phyloP scores from a whole-genome alignment of 345 rosid species.

The Combretum micranthum region DNA sequence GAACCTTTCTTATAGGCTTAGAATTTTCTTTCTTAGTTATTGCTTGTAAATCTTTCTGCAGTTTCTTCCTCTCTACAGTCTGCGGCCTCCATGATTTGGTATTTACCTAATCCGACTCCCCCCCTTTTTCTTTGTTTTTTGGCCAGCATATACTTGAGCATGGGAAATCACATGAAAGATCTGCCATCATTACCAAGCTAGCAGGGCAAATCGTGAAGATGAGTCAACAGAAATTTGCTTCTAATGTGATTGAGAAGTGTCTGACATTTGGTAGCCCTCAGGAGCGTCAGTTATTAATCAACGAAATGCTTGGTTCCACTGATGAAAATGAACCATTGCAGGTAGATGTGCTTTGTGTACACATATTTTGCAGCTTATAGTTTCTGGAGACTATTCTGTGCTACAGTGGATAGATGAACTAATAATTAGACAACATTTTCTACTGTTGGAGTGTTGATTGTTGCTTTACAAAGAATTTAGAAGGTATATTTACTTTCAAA shows the following conservation, averaged over 20 bases:
- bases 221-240: conserved; percentile 99
- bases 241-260: conserved; percentile 94
- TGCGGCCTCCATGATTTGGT: too few species aligned
- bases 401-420: too few species aligned
- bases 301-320: conserved; percentile 85
- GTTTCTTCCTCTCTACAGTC: not conserved
- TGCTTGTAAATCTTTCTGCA: not conserved
- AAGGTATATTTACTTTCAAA: too few species aligned
- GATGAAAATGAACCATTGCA: conserved; percentile 97
- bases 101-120: too few species aligned
- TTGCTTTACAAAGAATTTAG: too few species aligned
- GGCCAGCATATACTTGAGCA: conserved; percentile 83
- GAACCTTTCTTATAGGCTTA: too few species aligned
- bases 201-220: conserved; percentile 89
- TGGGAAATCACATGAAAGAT: conserved; percentile 71
- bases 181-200: conserved; percentile 70
- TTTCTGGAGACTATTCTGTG: too few species aligned
- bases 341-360: conserved; percentile 29
- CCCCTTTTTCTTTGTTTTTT: conserved; percentile 3
- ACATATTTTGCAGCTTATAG: conserved; percentile 6
- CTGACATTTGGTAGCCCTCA: conserved; percentile 77
- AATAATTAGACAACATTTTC: too few species aligned
- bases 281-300: conserved; percentile 77
- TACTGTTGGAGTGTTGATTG: too few species aligned
- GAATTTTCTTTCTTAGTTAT: not conserved